Percentiles rank a stretch among this genome's conserved stretches.
Conservation (phyloP, 108 stramenopile genomes). For the Nitzschia palea region DNA sequence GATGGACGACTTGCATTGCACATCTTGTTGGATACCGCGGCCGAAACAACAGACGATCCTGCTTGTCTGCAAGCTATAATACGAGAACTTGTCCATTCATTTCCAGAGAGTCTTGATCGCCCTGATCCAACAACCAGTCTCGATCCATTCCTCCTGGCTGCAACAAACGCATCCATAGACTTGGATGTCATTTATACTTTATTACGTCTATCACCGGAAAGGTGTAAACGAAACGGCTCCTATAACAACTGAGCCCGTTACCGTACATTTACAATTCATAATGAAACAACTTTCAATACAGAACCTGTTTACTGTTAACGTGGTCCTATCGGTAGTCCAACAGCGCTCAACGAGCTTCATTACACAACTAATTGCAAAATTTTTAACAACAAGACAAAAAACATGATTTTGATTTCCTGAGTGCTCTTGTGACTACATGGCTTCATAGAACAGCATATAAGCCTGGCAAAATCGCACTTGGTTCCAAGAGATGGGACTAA, state of each 20-base stretch:
- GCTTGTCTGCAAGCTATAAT: neutral
- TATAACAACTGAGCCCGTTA: too few relatives aligned
- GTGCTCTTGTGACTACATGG: conserved; percentile 18
- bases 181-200: conserved; percentile 32
- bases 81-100: conserved; percentile 15
- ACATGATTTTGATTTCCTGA: too few relatives aligned
- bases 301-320: too few relatives aligned
- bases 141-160: conserved; percentile 73
- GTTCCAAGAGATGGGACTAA: conserved; percentile 50
- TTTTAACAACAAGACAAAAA: neutral
- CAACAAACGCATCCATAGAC: conserved; percentile 19
- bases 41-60: neutral
- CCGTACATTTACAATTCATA: too few relatives aligned
- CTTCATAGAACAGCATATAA: conserved; percentile 84
- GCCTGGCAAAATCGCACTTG: conserved; percentile 74
- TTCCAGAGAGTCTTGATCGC: conserved; percentile 26
- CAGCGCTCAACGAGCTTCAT: neutral
- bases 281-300: too few relatives aligned
- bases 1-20: conserved; percentile 36
- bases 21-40: conserved; percentile 14
- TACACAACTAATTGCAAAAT: neutral
- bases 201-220: conserved; percentile 24
- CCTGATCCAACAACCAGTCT: conserved; percentile 49
- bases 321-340: too few relatives aligned
- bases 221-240: too few relatives aligned